Conservation (phyloP, 2,329 filamentous ascomycete genomes). For the Epicoccum sorghinum region DNA sequence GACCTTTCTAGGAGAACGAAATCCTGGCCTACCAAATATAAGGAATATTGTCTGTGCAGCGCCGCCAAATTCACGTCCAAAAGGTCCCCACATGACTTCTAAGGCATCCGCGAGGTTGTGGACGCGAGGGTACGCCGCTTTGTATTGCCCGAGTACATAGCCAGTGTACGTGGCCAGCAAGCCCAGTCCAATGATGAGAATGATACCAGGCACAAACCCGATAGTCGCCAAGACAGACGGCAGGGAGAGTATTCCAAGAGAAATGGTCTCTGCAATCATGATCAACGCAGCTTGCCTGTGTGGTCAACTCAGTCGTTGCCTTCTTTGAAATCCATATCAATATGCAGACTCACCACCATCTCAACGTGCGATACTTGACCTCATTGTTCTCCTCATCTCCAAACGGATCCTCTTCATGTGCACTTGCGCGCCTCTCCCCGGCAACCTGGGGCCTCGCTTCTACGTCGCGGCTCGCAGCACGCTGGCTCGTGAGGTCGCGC, state of each 20-base stretch:
- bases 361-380: slow-evolving; percentile 58
- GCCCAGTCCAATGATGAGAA: slow-evolving; percentile 61
- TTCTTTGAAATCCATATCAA: slow-evolving; percentile 14
- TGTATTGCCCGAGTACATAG: slow-evolving; percentile 65
- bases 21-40: slow-evolving; percentile 62
- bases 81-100: slow-evolving; percentile 62
- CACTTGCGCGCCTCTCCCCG: background rate
- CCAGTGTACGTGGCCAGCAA: slow-evolving; percentile 63
- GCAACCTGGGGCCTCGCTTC: background rate
- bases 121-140: slow-evolving; percentile 58
- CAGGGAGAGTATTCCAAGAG: slow-evolving; percentile 59
- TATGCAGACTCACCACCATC: slow-evolving; percentile 49
- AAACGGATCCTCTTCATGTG: slow-evolving; percentile 25
- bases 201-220: slow-evolving; percentile 60
- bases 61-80: slow-evolving; percentile 68
- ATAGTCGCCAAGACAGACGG: slow-evolving; percentile 58
- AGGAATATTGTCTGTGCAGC: slow-evolving; percentile 67
- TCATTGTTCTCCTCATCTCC: slow-evolving; percentile 40
- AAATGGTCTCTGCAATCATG: slow-evolving; percentile 64
- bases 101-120: slow-evolving; percentile 66
- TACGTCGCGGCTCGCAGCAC: slow-evolving; percentile 1
- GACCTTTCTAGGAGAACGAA: background rate
- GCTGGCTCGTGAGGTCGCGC: slow-evolving; percentile 5
- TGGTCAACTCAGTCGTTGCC: background rate
- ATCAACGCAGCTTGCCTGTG: slow-evolving; percentile 28